Evolutionary conservation across 2,329 filamentous ascomycete species (phyloP).

Genomic region (Aureobasidium sp.): DNA sequence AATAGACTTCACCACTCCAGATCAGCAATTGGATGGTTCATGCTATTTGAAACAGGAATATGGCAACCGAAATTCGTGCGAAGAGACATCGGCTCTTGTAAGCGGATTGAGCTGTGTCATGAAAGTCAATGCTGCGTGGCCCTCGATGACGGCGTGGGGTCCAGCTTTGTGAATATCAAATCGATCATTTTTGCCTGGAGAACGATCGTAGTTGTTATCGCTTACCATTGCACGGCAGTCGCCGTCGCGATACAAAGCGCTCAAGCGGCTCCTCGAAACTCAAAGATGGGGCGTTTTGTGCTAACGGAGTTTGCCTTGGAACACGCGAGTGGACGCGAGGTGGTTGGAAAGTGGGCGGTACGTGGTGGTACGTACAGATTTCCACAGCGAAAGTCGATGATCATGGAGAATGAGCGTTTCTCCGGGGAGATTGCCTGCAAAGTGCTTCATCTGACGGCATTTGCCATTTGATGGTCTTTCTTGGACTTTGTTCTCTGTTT

Average conservation of each 20-base stretch:
- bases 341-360: not conserved
- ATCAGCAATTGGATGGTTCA: no score
- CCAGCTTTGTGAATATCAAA: not conserved
- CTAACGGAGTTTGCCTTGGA: not conserved
- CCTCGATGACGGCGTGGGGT: not conserved
- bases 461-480: not conserved
- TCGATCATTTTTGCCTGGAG: not conserved
- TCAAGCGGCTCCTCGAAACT: not conserved
- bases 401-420: not conserved
- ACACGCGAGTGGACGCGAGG: not conserved
- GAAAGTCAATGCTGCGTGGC: not conserved
- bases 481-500: not conserved
- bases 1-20: not conserved
- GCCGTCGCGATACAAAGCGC: not conserved
- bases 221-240: not conserved
- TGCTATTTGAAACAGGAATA: not conserved
- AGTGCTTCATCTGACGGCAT: not conserved
- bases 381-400: not conserved
- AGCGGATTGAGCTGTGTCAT: not conserved
- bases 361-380: not conserved
- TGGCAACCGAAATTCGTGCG: not conserved
- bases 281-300: not conserved
- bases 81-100: not conserved
- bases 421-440: not conserved
- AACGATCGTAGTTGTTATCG: not conserved